Percentiles rank a stretch among this genome's conserved stretches.
Evolutionary conservation across 164 flowering plant genomes (phyloP).

Genomic region (Liriodendron chinense): DNA sequence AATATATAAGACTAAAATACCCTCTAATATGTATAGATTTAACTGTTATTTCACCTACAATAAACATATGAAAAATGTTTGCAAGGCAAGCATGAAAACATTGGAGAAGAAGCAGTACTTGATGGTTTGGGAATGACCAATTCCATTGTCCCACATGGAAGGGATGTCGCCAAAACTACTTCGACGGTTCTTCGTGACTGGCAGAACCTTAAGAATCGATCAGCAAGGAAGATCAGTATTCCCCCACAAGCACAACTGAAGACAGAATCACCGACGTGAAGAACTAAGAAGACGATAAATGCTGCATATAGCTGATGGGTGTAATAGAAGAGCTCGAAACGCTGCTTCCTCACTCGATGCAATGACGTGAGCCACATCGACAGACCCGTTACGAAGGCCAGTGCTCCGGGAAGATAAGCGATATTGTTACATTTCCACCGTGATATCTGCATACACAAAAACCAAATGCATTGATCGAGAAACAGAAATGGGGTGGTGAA

Average conservation of each 20-base stretch:
- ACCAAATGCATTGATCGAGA: not conserved
- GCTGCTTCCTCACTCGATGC: slow-evolving; percentile 51
- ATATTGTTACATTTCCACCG: slow-evolving; percentile 63
- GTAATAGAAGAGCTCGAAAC: slow-evolving; percentile 85
- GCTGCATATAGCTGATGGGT: slow-evolving; percentile 82
- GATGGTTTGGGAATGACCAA: slow-evolving; percentile 66
- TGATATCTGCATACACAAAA: slow-evolving; percentile 39
- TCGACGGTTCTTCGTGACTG: slow-evolving; percentile 64
- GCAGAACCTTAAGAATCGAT: slow-evolving; percentile 80
- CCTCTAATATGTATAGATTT: not conserved
- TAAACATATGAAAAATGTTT: not conserved
- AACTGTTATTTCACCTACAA: no score
- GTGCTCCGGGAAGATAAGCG: slow-evolving; percentile 73
- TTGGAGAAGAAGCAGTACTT: not conserved
- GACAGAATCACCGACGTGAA: slow-evolving; percentile 74
- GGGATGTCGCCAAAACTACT: slow-evolving; percentile 55
- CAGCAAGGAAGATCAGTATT: slow-evolving; percentile 75
- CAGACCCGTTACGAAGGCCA: slow-evolving; percentile 67
- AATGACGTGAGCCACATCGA: slow-evolving; percentile 87
- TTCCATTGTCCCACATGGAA: slow-evolving; percentile 80
- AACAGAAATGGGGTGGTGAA: not conserved
- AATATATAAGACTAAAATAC: no score
- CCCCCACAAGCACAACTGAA: slow-evolving; percentile 70
- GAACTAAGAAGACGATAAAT: slow-evolving; percentile 70
- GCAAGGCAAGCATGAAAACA: not conserved